These are phyloP conservation scores for Chalaropsis ovoidea DNA, from an alignment of 2,329 filamentous ascomycete genomes.

Conservation along the genomic window DNA sequence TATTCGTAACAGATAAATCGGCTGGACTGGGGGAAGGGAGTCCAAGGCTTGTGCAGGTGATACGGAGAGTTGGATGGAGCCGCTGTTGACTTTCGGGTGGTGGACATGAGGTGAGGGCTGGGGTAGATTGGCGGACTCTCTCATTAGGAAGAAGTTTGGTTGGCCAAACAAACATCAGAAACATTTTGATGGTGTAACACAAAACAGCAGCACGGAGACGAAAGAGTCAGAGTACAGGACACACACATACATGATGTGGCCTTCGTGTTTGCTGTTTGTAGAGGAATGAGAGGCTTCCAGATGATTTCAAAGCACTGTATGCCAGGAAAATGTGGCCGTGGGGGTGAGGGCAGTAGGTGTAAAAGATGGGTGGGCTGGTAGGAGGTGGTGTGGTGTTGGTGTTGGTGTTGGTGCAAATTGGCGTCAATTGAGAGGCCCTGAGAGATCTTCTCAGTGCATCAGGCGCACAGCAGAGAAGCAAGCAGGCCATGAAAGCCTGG, in stretches of 20 bases:
- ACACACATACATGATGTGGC: not conserved
- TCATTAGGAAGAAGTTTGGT: not conserved
- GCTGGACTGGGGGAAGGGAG: not conserved
- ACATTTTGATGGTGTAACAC: not conserved
- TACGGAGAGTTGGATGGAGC: not conserved
- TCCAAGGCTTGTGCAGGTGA: not conserved
- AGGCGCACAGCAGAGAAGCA: conserved; percentile 3
- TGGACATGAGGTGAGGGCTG: not conserved
- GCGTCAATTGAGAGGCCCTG: conserved; percentile 1
- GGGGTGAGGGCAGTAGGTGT: not conserved
- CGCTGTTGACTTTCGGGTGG: not conserved
- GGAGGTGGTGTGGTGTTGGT: too few species aligned
- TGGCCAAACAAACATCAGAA: not conserved
- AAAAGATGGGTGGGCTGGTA: not conserved
- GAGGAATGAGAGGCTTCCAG: not conserved
- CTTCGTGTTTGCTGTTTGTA: not conserved
- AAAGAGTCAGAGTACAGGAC: not conserved
- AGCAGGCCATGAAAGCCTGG: not conserved
- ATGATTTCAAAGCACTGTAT: not conserved
- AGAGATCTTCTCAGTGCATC: not conserved
- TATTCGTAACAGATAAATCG: not conserved
- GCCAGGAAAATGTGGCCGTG: not conserved
- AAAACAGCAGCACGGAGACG: not conserved
- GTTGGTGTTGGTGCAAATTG: not conserved
- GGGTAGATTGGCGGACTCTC: too few species aligned